Evolutionary conservation across 768 basidiomycete species (phyloP), one percentile per base, ranked within the genome.

Genomic region (Lactarius vividus): DNA sequence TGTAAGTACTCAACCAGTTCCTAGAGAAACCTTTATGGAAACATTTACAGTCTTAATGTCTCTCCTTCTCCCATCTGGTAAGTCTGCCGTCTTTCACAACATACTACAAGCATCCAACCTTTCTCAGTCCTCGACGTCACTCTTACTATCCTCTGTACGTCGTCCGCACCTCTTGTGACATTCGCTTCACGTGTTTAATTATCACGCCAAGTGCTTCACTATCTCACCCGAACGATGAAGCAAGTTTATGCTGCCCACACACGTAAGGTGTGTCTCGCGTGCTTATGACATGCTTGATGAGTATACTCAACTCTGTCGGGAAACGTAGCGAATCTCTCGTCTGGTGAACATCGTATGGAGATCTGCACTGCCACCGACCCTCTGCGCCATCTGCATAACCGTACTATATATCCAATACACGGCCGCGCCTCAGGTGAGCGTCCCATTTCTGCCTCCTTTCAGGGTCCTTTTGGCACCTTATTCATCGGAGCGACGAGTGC

Each of bases 321-420:
- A 28, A 35, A 6, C 33, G 3, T 26, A 66, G 65, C 23, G 49
- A 37, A 1, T 66, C 29, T 33, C 61, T 31, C 39, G 40, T 42
- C 40, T 66, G 18, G 58, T 59, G 37, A 33, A 31, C 15, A n/a
- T 54, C 13, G 39, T 54, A 16, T 66, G 65, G 65, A 39, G 54
- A 54, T 56, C 65, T 1, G 65, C 65, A 13, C 20, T 66, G 18
- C 65, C 61, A 40, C 65, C 65, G 6, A 62, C 65, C 5, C 29
- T 66, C 26, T 66, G 65, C 18, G 20, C 57, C 33, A 46, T 66
- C 40, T 31, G 29, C 37, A 2, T 58, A 3, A 31, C 35, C 9
- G 28, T 58, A 10, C 0, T 57, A 1, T 62, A 59, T 37, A 5
- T 42, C 58, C 56, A 40, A 29, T 35, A 42, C 20, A 9, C 49